Evolutionary conservation across 768 basidiomycete genomes (phyloP).

Genomic region (Heimioporus sp.): DNA sequence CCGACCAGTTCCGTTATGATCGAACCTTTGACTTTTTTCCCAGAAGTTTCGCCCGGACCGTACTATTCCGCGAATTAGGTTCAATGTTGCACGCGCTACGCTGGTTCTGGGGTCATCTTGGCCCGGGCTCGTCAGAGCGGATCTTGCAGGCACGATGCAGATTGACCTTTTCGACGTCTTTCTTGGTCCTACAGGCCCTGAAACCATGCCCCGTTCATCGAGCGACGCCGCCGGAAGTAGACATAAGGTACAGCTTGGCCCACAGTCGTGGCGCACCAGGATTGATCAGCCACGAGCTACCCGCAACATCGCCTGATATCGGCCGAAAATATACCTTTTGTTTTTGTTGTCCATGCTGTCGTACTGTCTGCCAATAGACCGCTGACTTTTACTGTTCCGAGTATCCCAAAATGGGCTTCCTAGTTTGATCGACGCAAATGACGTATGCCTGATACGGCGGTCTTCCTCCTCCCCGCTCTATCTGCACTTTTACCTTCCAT

Average conservation of each 20-base stretch:
- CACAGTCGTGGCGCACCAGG: conserved; percentile 14
- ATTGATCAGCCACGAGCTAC: conserved; percentile 5
- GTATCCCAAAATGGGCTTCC: conserved; percentile 20
- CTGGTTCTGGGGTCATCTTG: background rate
- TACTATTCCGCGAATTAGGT: conserved; percentile 6
- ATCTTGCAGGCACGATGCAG: conserved; percentile 14
- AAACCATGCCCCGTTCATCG: background rate
- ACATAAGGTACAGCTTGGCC: conserved; percentile 11
- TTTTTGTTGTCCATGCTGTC: no score
- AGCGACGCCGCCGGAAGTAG: conserved; percentile 16
- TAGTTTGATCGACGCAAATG: conserved; percentile 26
- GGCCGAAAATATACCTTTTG: no score
- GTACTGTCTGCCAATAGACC: background rate
- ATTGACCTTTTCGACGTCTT: background rate
- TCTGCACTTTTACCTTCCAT: conserved; percentile 12
- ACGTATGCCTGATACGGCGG: conserved; percentile 22
- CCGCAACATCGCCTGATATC: no score
- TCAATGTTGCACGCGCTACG: conserved; percentile 3
- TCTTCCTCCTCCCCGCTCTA: conserved; percentile 12
- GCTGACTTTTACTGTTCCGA: background rate
- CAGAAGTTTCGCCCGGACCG: conserved; percentile 13
- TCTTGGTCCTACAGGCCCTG: background rate
- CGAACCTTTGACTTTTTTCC: conserved; percentile 24
- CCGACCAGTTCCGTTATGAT: conserved; percentile 23
- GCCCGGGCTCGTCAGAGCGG: conserved; percentile 2